Conservation (phyloP, 495 filamentous ascomycete genomes). For the Viridothelium virens region DNA sequence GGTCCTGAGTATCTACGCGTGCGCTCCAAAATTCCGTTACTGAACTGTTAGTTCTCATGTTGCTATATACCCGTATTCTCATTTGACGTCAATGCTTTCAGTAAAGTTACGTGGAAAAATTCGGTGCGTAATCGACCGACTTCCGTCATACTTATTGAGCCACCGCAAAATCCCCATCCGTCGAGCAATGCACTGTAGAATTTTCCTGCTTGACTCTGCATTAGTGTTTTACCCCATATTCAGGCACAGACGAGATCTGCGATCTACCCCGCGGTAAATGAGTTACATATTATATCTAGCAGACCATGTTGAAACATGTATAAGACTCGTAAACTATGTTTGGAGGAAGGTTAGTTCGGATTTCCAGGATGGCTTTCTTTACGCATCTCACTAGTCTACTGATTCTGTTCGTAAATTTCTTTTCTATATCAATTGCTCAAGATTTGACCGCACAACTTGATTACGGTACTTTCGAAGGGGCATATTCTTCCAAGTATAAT, state of each 20-base stretch:
- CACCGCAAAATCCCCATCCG: not conserved
- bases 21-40: not conserved
- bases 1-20: not conserved
- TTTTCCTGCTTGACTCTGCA: not conserved
- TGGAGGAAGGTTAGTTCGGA: not conserved
- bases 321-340: not conserved
- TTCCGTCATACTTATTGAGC: not conserved
- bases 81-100: not conserved
- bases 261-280: constrained; percentile 3
- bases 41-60: not conserved
- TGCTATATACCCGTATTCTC: not conserved
- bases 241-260: not conserved
- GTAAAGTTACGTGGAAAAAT: not conserved
- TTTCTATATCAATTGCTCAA: not conserved
- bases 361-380: not conserved
- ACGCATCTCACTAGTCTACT: not conserved
- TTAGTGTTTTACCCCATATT: not conserved
- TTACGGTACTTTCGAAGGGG: constrained; percentile 53
- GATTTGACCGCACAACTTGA: constrained; percentile 35
- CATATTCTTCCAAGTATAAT: constrained; percentile 46
- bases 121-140: not conserved
- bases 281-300: not conserved
- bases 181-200: not conserved
- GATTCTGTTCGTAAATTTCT: not conserved
- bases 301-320: not conserved